Percentiles rank a stretch among this genome's conserved stretches.
phyloP scores from a whole-genome alignment of 2,329 filamentous ascomycete genomes.

The Dactylonectria macrodidyma region DNA sequence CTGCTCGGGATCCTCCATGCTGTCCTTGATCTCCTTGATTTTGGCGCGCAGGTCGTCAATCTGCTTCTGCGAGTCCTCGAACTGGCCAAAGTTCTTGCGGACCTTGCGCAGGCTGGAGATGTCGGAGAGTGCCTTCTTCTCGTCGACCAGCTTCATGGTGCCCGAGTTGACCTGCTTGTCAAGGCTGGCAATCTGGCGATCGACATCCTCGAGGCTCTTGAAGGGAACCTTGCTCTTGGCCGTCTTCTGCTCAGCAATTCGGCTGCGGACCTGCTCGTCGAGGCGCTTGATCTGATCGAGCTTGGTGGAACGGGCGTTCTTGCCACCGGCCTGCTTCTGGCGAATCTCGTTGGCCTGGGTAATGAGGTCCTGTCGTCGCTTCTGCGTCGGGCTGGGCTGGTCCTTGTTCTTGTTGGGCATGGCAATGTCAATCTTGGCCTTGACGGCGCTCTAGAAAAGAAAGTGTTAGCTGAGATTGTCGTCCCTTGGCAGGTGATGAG shows the following conservation, averaged over 20 bases:
- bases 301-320: slow-evolving; percentile 82
- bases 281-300: slow-evolving; percentile 94
- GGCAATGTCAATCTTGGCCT: slow-evolving; percentile 88
- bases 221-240: slow-evolving; percentile 85
- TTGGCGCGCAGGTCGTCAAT: slow-evolving; percentile 91
- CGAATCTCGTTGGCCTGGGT: slow-evolving; percentile 87
- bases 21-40: slow-evolving; percentile 90
- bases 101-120: slow-evolving; percentile 88
- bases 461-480: slow-evolving; percentile 34
- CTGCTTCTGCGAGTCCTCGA: slow-evolving; percentile 88
- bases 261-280: slow-evolving; percentile 89
- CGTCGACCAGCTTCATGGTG: slow-evolving; percentile 95
- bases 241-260: slow-evolving; percentile 88
- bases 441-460: slow-evolving; percentile 81
- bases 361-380: slow-evolving; percentile 89
- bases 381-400: slow-evolving; percentile 83
- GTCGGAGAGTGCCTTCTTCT: slow-evolving; percentile 92
- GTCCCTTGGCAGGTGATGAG: slow-evolving; percentile 32
- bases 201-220: slow-evolving; percentile 91
- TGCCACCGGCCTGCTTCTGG: slow-evolving; percentile 88
- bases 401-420: slow-evolving; percentile 82
- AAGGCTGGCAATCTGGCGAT: slow-evolving; percentile 84
- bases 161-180: slow-evolving; percentile 91
- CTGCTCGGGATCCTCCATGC: slow-evolving; percentile 90
- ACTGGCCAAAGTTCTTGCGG: slow-evolving; percentile 90